Evolutionary conservation across 2,329 filamentous ascomycete genomes (phyloP).

Genomic region (Colletotrichum zoysiae): DNA sequence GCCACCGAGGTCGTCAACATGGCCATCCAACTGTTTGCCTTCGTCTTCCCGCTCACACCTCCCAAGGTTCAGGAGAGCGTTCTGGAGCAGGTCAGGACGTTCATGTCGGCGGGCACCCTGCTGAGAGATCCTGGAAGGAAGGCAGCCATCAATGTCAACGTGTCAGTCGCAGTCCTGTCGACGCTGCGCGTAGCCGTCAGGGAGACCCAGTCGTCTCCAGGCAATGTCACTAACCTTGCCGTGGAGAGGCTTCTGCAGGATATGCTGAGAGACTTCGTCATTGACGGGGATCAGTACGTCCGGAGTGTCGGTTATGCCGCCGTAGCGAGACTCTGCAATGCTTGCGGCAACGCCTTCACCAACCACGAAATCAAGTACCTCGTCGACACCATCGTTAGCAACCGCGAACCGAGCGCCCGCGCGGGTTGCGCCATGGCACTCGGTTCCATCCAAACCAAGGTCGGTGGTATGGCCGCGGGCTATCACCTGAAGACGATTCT

Average conservation of each 20-base stretch:
- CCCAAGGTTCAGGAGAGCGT: constrained; percentile 96
- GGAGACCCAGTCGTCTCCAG: constrained; percentile 79
- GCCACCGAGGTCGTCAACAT: constrained; percentile 95
- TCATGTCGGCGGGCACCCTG: constrained; percentile 82
- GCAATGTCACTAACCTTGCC: constrained; percentile 78
- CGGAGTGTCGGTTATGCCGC: constrained; percentile 88
- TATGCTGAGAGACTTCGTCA: constrained; percentile 76
- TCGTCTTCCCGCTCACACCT: constrained; percentile 88
- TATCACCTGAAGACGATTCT: constrained; percentile 97
- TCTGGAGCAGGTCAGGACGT: constrained; percentile 91
- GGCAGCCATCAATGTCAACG: constrained; percentile 91
- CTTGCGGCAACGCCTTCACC: constrained; percentile 89
- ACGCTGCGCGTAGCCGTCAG: constrained; percentile 87
- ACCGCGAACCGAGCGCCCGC: constrained; percentile 91
- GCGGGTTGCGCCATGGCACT: constrained; percentile 95
- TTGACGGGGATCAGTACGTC: constrained; percentile 87
- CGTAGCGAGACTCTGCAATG: constrained; percentile 85
- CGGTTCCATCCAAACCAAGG: constrained; percentile 92
- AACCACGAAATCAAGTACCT: constrained; percentile 90
- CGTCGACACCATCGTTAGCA: constrained; percentile 93
- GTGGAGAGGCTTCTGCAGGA: constrained; percentile 90
- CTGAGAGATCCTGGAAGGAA: constrained; percentile 90
- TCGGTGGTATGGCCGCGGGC: constrained; percentile 97
- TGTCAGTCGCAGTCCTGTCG: constrained; percentile 83
- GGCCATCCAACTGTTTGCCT: constrained; percentile 92